Evolutionary conservation across 1,284 basidiomycete species (phyloP).

Genomic region (Lentinula novae-zelandiae): DNA sequence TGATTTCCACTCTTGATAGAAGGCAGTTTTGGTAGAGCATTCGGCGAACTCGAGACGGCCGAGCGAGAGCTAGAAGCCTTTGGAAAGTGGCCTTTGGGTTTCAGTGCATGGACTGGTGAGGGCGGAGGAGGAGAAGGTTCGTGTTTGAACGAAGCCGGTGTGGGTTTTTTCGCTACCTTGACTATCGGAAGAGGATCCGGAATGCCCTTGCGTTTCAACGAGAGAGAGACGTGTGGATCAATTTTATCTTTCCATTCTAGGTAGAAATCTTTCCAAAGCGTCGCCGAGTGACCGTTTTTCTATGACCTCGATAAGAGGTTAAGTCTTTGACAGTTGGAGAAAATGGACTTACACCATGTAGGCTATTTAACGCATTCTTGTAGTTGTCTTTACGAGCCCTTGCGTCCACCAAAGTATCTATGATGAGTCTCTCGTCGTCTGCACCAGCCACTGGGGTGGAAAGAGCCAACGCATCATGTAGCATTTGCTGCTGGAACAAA

Average conservation of each 20-base stretch:
- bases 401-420: conserved; percentile 28
- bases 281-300: conserved; percentile 16
- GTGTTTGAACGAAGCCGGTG: conserved; percentile 30
- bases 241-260: conserved; percentile 60
- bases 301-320: conserved; percentile 4
- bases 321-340: neutral
- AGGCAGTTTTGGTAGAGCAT: neutral
- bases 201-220: conserved; percentile 14
- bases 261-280: conserved; percentile 19
- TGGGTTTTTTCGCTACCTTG: conserved; percentile 48
- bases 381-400: conserved; percentile 20
- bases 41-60: conserved; percentile 11
- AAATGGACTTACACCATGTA: conserved; percentile 35
- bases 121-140: conserved; percentile 27
- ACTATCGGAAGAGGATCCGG: conserved; percentile 12
- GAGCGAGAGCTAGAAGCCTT: conserved; percentile 1
- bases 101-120: conserved; percentile 22
- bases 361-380: conserved; percentile 36
- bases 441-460: conserved; percentile 48
- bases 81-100: conserved; percentile 6
- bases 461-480: conserved; percentile 50
- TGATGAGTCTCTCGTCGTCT: conserved; percentile 50
- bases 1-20: conserved; percentile 25
- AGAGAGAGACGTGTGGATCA: conserved; percentile 39
- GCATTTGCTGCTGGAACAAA: conserved; percentile 42